A percentile compares a stretch with the other conserved stretches of the same genome.
Evolutionary conservation across 148 eudicot species (phyloP).

Genomic region (Chenopodium formosanum): DNA sequence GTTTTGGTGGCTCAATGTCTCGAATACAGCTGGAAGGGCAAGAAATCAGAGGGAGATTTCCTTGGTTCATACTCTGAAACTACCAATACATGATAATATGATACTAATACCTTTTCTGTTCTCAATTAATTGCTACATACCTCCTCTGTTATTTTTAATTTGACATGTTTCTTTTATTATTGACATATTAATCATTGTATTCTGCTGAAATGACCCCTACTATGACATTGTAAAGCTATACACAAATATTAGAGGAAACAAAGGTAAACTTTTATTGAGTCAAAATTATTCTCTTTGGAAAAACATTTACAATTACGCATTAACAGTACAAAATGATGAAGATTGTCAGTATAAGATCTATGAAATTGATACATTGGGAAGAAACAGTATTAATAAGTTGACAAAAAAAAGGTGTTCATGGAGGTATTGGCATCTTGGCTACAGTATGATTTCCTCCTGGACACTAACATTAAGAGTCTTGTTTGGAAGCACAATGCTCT

Average conservation of each 20-base stretch:
- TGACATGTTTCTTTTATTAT: too few species aligned
- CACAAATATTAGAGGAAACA: background rate
- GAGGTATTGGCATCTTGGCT: constrained; percentile 11
- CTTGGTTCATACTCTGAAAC: background rate
- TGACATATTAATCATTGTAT: too few species aligned
- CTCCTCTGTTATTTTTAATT: too few species aligned
- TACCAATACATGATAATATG: too few species aligned
- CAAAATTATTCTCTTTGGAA: constrained; percentile 1
- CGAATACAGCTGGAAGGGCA: background rate
- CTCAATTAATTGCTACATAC: too few species aligned
- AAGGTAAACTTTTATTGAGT: background rate
- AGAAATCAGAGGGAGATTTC: background rate
- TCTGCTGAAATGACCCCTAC: too few species aligned
- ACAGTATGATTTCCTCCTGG: constrained; percentile 70
- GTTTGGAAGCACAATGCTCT: constrained; percentile 72
- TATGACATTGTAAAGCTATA: background rate
- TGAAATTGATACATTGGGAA: constrained; percentile 6
- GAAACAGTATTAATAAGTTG: background rate
- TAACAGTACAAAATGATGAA: constrained; percentile 9
- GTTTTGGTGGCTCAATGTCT: too few species aligned
- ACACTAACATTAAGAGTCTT: constrained; percentile 83
- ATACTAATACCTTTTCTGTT: too few species aligned
- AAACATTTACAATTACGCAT: constrained; percentile 20
- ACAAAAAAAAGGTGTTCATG: background rate
- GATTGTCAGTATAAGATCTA: background rate